These are phyloP conservation scores for Verticillium dahliae DNA, from an alignment of 2,329 filamentous ascomycete species.

Conservation along the genomic window DNA sequence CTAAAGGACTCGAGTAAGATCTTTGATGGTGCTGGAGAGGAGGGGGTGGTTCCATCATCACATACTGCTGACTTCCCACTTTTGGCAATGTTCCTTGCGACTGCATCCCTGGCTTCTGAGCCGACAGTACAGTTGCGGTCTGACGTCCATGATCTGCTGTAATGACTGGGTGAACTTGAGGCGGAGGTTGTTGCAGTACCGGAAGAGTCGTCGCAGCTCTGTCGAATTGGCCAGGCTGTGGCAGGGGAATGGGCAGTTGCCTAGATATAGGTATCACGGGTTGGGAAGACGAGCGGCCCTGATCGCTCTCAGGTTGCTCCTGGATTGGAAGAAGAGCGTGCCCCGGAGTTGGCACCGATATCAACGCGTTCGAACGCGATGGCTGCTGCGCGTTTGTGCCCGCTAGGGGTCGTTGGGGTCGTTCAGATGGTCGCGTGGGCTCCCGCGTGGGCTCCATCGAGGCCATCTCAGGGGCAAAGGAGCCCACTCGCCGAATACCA, in stretches of 20 bases:
- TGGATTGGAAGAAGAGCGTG: conserved; percentile 11
- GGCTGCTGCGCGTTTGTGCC: conserved; percentile 1
- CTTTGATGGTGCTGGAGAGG: neutral
- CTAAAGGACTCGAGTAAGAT: neutral
- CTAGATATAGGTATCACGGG: neutral
- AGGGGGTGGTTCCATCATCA: neutral
- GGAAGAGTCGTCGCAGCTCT: conserved; percentile 3
- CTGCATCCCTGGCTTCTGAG: neutral
- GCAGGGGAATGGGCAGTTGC: neutral
- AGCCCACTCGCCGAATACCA: neutral
- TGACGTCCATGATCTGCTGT: neutral
- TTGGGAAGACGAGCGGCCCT: neutral
- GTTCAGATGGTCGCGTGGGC: neutral
- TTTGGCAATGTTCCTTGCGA: neutral
- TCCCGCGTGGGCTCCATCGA: no score
- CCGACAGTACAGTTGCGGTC: conserved; percentile 9
- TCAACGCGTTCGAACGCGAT: neutral
- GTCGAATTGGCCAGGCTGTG: neutral
- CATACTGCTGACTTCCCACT: neutral
- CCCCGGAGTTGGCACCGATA: conserved; percentile 4
- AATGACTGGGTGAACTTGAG: neutral
- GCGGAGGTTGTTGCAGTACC: neutral
- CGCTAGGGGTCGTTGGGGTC: conserved; percentile 3
- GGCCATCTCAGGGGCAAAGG: neutral
- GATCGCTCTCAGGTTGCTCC: conserved; percentile 7